These are phyloP conservation scores for Colletotrichum salicis DNA, from an alignment of 2,329 filamentous ascomycete species.

Conservation along the genomic window DNA sequence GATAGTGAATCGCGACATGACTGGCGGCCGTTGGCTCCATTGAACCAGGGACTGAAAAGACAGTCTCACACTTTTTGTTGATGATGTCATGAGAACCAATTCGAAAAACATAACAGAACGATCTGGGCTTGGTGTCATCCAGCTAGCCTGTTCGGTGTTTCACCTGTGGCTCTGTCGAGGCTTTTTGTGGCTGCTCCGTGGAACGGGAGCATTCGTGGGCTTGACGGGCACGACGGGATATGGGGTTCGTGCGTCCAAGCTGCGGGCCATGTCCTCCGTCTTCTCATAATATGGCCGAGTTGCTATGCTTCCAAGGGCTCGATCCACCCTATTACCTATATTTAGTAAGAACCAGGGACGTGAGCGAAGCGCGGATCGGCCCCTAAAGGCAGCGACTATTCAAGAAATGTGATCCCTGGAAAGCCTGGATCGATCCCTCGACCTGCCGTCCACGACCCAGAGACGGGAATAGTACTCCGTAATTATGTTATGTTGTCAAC, in stretches of 20 bases:
- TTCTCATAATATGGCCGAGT: background rate
- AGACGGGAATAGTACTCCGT: background rate
- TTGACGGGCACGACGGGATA: background rate
- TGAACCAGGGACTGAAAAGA: background rate
- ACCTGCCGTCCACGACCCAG: background rate
- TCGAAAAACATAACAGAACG: background rate
- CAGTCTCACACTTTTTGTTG: background rate
- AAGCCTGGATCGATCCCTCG: background rate
- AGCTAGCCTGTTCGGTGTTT: background rate
- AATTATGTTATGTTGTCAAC: rapidly evolving
- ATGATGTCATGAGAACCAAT: background rate
- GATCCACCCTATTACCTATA: background rate
- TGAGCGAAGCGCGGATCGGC: background rate
- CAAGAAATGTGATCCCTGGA: background rate
- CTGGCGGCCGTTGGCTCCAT: background rate
- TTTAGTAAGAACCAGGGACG: background rate
- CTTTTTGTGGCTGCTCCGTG: background rate
- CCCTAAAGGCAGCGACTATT: background rate
- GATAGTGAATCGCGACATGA: constrained; percentile 6
- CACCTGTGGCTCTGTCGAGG: background rate
- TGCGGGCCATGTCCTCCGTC: background rate
- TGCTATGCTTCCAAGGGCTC: background rate
- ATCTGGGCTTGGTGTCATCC: background rate
- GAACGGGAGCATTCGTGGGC: background rate
- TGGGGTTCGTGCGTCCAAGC: background rate